Conservation (phyloP, 192 early-diverging fungal species). For the Lobosporangium transversale region DNA sequence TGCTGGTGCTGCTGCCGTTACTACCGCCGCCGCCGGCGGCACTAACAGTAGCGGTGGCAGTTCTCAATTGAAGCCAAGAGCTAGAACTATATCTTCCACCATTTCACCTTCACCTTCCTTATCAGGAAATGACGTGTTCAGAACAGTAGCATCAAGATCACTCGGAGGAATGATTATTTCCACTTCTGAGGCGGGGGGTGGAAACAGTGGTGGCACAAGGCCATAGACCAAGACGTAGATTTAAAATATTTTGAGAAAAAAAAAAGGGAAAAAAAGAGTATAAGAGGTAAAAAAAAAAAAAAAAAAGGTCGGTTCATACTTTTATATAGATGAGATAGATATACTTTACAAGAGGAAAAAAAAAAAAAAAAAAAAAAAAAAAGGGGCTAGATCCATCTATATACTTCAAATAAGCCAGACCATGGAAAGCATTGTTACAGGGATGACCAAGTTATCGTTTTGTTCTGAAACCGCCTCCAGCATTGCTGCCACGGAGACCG, state of each 20-base stretch:
- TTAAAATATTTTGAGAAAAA: neutral
- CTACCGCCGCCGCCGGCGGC: too few species aligned
- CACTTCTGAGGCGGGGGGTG: too few species aligned
- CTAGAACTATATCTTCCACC: too few species aligned
- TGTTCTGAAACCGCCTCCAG: slow-evolving; percentile 91
- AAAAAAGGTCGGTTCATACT: neutral
- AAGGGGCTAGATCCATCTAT: too few species aligned
- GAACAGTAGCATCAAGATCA: too few species aligned
- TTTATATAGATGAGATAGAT: too few species aligned
- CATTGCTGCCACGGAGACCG: slow-evolving; percentile 61
- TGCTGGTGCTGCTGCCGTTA: too few species aligned
- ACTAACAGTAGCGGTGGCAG: slow-evolving; percentile 1
- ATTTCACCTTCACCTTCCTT: too few species aligned
- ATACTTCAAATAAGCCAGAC: slow-evolving; percentile 37
- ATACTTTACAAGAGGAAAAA: neutral
- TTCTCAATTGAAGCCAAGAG: neutral
- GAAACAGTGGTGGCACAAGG: too few species aligned
- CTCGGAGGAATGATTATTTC: too few species aligned
- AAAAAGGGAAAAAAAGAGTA: neutral
- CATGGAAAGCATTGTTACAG: slow-evolving; percentile 75
- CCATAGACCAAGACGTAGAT: too few species aligned
- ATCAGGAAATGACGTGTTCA: too few species aligned
- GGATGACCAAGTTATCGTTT: slow-evolving; percentile 95
- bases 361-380: neutral
- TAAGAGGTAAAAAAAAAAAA: neutral